Conservation (phyloP, 2,329 filamentous ascomycete genomes). For the Beauveria sp. region DNA sequence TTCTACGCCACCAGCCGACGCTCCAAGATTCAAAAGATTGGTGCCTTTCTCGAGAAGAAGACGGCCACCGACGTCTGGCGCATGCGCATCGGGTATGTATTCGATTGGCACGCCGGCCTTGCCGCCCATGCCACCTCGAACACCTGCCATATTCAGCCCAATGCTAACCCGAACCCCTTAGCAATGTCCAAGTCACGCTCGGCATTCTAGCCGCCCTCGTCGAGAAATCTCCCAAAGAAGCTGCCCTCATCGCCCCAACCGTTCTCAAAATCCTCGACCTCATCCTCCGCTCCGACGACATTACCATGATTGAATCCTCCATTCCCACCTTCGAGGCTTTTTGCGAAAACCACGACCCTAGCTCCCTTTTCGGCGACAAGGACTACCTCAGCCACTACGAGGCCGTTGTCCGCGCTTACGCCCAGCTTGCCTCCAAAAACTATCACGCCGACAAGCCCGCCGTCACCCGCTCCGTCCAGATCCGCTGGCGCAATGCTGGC, state of each 20-base stretch:
- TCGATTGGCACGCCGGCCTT: neutral
- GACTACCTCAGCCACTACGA: constrained; percentile 77
- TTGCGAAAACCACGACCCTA: constrained; percentile 80
- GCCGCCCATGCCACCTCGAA: neutral
- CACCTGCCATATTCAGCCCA: neutral
- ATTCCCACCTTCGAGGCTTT: constrained; percentile 81
- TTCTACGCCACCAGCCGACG: constrained; percentile 94
- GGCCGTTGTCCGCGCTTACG: constrained; percentile 71
- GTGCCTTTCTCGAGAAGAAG: constrained; percentile 88
- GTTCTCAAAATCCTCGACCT: constrained; percentile 78
- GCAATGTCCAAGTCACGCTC: constrained; percentile 89
- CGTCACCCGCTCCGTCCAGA: constrained; percentile 62
- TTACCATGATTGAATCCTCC: constrained; percentile 88
- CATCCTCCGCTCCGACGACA: constrained; percentile 77
- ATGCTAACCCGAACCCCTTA: constrained; percentile 27
- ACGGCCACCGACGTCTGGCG: constrained; percentile 87
- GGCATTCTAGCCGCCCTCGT: constrained; percentile 87
- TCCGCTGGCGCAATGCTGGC: constrained; percentile 70
- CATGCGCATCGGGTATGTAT: constrained; percentile 68
- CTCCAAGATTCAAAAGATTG: constrained; percentile 94
- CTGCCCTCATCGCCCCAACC: constrained; percentile 78
- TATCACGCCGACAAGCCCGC: constrained; percentile 42
- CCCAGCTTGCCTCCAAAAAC: constrained; percentile 65
- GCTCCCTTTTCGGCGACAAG: constrained; percentile 77
- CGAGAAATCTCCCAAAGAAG: constrained; percentile 84